A percentile compares a stretch with the other conserved stretches of the same genome.
These are phyloP conservation scores for Apiospora sp. DNA, from an alignment of 2,329 filamentous ascomycete species.

Conservation along the genomic window DNA sequence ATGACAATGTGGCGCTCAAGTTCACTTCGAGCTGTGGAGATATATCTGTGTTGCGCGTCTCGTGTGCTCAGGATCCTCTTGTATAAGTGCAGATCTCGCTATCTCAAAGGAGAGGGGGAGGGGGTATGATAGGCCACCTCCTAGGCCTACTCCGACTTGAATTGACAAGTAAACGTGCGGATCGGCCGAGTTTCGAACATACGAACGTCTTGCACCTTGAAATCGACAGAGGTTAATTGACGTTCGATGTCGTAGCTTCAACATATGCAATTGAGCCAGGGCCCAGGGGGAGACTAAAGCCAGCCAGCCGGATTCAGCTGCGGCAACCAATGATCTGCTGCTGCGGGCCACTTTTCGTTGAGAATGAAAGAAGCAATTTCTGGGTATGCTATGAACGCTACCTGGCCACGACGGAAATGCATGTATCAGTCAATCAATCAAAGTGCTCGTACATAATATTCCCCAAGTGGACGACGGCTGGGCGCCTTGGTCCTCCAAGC, in stretches of 20 bases:
- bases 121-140: not conserved
- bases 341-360: conserved; percentile 9
- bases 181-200: not conserved
- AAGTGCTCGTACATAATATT: not conserved
- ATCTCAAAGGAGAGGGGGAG: not conserved
- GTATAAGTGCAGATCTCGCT: not conserved
- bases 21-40: conserved; percentile 4
- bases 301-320: conserved; percentile 15
- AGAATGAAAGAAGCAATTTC: conserved; percentile 22
- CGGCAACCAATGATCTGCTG: conserved; percentile 11
- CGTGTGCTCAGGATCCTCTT: not conserved
- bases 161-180: not conserved
- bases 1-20: conserved; percentile 21
- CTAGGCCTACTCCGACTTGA: not conserved
- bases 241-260: conserved; percentile 16
- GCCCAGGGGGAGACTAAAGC: not conserved
- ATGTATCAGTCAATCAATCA: not conserved
- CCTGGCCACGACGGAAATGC: not conserved
- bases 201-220: not conserved
- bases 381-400: not conserved
- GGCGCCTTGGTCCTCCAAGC: not conserved
- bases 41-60: conserved; percentile 21
- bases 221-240: not conserved
- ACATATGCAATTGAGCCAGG: not conserved
- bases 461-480: not conserved